These are phyloP conservation scores for Benincasa hispida DNA, from an alignment of 306 rosid species.

Conservation along the genomic window DNA sequence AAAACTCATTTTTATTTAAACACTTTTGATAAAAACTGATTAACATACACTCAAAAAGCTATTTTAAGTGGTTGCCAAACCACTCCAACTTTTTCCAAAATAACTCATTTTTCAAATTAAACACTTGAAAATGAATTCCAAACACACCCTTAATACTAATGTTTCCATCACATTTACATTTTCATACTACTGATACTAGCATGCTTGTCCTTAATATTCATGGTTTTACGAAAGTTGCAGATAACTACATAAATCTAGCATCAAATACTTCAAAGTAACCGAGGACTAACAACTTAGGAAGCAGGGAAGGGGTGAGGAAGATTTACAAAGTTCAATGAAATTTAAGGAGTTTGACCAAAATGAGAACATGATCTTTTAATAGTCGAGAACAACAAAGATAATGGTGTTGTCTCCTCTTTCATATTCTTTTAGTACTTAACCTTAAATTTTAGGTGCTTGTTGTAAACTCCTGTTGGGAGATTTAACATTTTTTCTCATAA, in stretches of 20 bases:
- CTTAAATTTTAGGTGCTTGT: background rate
- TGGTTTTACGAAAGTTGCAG: background rate
- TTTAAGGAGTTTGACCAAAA: background rate
- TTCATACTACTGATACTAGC: background rate
- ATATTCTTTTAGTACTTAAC: background rate
- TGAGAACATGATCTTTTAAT: background rate
- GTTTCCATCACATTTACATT: background rate
- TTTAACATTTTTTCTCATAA: background rate
- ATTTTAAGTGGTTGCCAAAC: no score
- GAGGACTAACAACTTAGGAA: background rate
- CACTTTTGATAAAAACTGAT: no score
- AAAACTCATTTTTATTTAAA: no score
- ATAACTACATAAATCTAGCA: background rate
- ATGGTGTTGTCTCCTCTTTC: background rate
- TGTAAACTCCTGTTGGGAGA: background rate
- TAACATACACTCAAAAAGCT: no score
- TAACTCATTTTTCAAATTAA: no score
- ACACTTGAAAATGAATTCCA: no score
- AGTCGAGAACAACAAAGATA: background rate
- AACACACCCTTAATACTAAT: no score
- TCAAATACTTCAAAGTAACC: background rate
- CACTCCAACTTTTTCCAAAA: no score
- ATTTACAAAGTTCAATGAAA: background rate
- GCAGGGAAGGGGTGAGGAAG: background rate
- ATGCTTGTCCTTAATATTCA: background rate